Evolutionary conservation across 202 grass and related monocot genomes (phyloP), one percentile per base, ranked within the genome.

Genomic region (Schoenoplectus triqueter): DNA sequence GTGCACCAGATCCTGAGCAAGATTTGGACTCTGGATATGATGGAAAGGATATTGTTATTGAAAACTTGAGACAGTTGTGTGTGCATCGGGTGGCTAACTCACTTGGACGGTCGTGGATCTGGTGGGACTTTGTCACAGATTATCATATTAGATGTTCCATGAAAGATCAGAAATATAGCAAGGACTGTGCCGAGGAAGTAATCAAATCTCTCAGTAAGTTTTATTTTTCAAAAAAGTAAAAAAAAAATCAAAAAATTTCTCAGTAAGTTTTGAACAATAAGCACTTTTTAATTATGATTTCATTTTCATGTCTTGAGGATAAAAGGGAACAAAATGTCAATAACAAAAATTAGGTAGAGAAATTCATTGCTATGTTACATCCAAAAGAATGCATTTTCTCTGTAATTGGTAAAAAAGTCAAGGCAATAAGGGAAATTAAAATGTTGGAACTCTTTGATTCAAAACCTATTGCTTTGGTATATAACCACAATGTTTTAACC

Each of bases 11-110:
- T 86, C 96, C 96, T 45, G 96, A 98, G 17, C 67, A 66, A 45
- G 93, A 95, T 83, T 86, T 98, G 1, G 85, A 3, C 7, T 83
- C 61, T 11, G 90, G 96, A 0, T 98, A 95, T 78, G 86, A 73
- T 41, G 96, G 96, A 0, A 82, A 64, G n/a, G 96, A 98, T 79
- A 64, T 98, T 56, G 91, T 98, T 63, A 0, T 85, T 6, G 96
- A 98, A 86, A 98, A 98, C 87, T 84, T 95, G 57, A 65, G 96
- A 78, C 96, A 98, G 82, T 90, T 98, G 7, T 98, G 96, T 83
- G 96, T 98, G 22, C 93, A 98, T 84, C 88, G 96, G 21, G 90
- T 88, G 5, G 96, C 91, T 15, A 95, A 88, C 77, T 75, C 83
- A 19, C 54, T 14, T 7, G 73, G 83, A 10, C 20, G 68, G 59